Conservation (phyloP, 768 basidiomycete species). For the Calocera cornea region DNA sequence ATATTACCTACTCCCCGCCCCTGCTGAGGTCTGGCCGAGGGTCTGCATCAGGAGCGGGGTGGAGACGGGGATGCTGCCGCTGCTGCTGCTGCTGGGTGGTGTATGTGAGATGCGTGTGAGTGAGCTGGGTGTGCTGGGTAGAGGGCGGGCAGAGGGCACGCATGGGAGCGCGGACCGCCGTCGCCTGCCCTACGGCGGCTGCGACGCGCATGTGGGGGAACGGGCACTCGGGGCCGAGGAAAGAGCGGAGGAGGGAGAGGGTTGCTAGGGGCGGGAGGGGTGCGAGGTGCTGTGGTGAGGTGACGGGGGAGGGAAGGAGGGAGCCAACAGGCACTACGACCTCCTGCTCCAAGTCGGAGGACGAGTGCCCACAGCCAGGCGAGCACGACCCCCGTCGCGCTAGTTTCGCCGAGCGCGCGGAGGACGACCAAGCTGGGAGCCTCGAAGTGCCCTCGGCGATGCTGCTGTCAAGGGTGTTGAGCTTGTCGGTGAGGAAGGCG, state of each 20-base stretch:
- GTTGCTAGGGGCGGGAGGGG: slow-evolving; percentile 36
- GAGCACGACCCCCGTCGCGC: background rate
- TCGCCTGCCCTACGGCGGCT: slow-evolving; percentile 52
- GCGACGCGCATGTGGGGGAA: slow-evolving; percentile 58
- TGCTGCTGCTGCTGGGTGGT: background rate
- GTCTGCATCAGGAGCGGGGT: slow-evolving; percentile 41
- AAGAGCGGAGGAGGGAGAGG: slow-evolving; percentile 41
- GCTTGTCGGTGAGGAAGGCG: background rate
- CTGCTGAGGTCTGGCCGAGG: too few relatives aligned
- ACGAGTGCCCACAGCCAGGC: background rate
- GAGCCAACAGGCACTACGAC: background rate
- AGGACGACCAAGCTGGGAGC: background rate
- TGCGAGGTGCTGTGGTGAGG: slow-evolving; percentile 40
- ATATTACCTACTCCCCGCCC: too few relatives aligned
- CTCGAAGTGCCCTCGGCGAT: background rate
- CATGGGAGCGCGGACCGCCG: slow-evolving; percentile 47
- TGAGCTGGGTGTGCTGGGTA: background rate
- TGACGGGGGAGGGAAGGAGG: too few relatives aligned
- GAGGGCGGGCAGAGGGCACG: too few relatives aligned
- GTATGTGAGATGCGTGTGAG: too few relatives aligned
- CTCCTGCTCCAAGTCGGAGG: background rate
- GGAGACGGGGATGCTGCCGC: slow-evolving; percentile 36
- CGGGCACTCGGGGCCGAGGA: slow-evolving; percentile 30
- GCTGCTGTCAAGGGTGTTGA: background rate
- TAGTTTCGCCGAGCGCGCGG: background rate